These are phyloP conservation scores for Sporothrix dimorphospora DNA, from an alignment of 2,329 filamentous ascomycete genomes.

Conservation along the genomic window DNA sequence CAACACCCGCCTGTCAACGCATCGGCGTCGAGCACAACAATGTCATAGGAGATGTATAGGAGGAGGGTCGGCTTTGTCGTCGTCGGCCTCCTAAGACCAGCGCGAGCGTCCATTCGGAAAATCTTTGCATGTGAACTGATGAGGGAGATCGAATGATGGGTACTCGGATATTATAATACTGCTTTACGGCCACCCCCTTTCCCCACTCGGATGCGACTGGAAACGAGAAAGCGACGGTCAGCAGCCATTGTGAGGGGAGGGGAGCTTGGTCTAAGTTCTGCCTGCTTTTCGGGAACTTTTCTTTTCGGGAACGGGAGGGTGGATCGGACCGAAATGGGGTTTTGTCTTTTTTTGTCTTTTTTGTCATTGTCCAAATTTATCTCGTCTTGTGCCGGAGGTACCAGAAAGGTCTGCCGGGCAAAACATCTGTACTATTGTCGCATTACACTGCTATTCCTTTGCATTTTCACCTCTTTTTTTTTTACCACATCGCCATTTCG, in stretches of 20 bases:
- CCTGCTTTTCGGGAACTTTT: conserved; percentile 21
- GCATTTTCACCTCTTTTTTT: conserved; percentile 22
- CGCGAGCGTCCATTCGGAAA: conserved; percentile 12
- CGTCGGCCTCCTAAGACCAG: background rate
- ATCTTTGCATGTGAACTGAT: conserved; percentile 7
- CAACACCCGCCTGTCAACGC: background rate
- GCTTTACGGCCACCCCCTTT: background rate
- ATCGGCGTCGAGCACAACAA: conserved; percentile 2
- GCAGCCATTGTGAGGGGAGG: conserved; percentile 4
- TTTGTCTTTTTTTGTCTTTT: conserved; percentile 6
- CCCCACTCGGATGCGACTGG: conserved; percentile 5
- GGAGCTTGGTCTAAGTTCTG: background rate
- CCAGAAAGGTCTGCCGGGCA: conserved; percentile 28
- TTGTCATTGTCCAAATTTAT: conserved; percentile 30
- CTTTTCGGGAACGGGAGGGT: conserved; percentile 8
- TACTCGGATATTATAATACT: conserved; percentile 29
- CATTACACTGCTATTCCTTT: conserved; percentile 42
- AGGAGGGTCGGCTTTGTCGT: background rate
- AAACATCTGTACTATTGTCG: conserved; percentile 57
- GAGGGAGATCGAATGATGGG: conserved; percentile 18
- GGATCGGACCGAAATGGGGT: conserved; percentile 32
- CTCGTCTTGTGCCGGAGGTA: conserved; percentile 21
- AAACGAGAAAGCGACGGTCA: conserved; percentile 2
- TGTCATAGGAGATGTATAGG: background rate
- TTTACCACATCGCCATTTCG: background rate